Evolutionary conservation across 169 alveolate species (phyloP).

Genomic region (Babesia gibsoni): DNA sequence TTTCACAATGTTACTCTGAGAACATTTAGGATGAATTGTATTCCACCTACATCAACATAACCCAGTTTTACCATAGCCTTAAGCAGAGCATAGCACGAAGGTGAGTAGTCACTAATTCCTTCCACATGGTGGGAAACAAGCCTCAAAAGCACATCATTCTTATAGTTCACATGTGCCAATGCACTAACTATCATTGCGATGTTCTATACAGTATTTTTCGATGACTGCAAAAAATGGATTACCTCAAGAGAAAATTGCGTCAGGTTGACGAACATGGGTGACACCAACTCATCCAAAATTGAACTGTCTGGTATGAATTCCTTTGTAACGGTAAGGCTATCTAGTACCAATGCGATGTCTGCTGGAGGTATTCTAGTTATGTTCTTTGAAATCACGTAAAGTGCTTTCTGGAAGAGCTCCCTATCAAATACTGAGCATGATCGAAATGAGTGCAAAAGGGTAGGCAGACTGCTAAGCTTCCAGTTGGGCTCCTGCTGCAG

Average conservation of each 20-base stretch:
- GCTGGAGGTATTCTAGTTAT: not conserved
- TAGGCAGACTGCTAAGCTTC: slow-evolving; percentile 6
- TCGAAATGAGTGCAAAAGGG: not conserved
- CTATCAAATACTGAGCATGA: not conserved
- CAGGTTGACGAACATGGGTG: slow-evolving; percentile 3
- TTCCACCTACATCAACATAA: slow-evolving; percentile 9
- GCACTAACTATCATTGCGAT: not conserved
- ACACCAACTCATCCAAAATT: not conserved
- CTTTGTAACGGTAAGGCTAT: not conserved
- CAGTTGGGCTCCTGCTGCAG: not conserved
- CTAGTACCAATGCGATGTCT: not conserved
- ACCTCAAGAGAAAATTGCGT: slow-evolving; percentile 19
- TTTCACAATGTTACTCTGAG: slow-evolving; percentile 1
- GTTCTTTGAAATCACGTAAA: not conserved
- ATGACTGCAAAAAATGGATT: not conserved
- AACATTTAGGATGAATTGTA: not conserved
- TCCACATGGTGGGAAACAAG: slow-evolving; percentile 8
- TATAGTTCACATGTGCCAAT: not conserved
- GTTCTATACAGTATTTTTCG: not conserved
- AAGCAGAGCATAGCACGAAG: not conserved
- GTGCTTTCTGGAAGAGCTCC: slow-evolving; percentile 7
- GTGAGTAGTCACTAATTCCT: not conserved
- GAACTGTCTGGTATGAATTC: not conserved
- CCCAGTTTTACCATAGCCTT: not conserved
- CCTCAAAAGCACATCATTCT: slow-evolving; percentile 4